phyloP scores from a whole-genome alignment of 1,139 yeast genomes.

The Hyphopichia khmerensis region DNA sequence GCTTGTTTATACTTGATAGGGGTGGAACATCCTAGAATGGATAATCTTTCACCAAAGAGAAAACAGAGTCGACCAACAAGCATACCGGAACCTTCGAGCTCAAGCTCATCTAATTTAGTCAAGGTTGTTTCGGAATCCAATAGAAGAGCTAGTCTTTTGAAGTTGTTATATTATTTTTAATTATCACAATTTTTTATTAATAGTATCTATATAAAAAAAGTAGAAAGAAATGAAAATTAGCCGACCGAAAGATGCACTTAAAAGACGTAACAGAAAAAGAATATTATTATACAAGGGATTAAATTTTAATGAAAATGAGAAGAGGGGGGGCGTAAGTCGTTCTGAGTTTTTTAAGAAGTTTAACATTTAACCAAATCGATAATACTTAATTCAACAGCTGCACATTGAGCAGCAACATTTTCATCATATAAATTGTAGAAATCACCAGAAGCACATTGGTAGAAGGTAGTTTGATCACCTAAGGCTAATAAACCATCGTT shows the following conservation, averaged over 20 bases:
- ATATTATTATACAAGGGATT: neutral
- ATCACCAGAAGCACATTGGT: conserved; percentile 76
- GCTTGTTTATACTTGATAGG: no score
- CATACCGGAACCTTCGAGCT: neutral
- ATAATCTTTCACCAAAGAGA: conserved; percentile 1
- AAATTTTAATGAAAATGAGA: neutral
- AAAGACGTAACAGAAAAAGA: neutral
- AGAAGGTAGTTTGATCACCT: conserved; percentile 64
- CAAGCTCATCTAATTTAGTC: neutral
- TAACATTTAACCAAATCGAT: conserved; percentile 66
- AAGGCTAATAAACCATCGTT: conserved; percentile 66
- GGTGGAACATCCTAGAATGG: conserved; percentile 16
- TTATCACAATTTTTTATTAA: neutral
- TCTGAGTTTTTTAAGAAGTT: neutral
- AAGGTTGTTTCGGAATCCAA: conserved; percentile 2
- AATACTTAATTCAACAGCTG: conserved; percentile 59
- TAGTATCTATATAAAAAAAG: neutral
- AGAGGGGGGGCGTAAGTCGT: neutral
- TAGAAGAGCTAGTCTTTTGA: conserved; percentile 7
- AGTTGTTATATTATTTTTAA: no score
- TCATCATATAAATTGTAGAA: conserved; percentile 83
- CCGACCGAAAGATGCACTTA: neutral
- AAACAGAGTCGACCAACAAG: neutral
- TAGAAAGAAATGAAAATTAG: neutral
- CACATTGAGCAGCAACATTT: conserved; percentile 65